Evolutionary conservation across 176 grass and related monocot genomes (phyloP), one percentile per base, ranked within the genome.

Genomic region (Phragmites australis): DNA sequence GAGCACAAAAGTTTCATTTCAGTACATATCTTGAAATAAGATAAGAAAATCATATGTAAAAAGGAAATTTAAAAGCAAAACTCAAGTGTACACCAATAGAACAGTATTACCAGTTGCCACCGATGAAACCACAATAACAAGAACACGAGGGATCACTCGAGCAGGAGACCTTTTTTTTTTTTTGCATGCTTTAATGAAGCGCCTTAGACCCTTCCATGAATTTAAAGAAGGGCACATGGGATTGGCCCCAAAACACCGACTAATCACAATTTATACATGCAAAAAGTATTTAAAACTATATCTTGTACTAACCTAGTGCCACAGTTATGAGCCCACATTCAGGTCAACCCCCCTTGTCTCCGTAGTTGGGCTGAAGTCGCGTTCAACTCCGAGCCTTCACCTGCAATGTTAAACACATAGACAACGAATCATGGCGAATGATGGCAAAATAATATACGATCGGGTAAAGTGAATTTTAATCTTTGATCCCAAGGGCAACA

Each of bases 201-300:
- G 72, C 79, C 47, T 53, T 84, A 79, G 59, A 81, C 46, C 15
- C 25, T 47, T 86, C 70, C 54, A 73, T 53, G 74, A 68, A 64
- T 81, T 88, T 83, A 78, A 92, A 88, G 84, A 83, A 49, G 47
- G 51, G 83, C 90, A 93, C 93, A 88, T 90, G 90, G 85, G 60
- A 57, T 84, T 79, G 76, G 40, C 45, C 39, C 68, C 81, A 60
- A 89, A 83, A 91, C 81, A 84, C 81, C 68, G 72, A 88, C 66
- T 89, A 82, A 87, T 89, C 74, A 45, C 58, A 81, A 61, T 61
- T 41, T 76, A 83, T 79, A 76, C 84, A 72, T 29, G 78, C 76
- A 84, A 89, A 79, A 64, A 17, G 11, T 53, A 88, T 90, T 93
- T 81, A 82, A 93, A 86, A 84, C 83, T 74, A 82, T 85, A 81